These are phyloP conservation scores for Fusarium beomiforme DNA, from an alignment of 2,329 filamentous ascomycete genomes.

Conservation along the genomic window DNA sequence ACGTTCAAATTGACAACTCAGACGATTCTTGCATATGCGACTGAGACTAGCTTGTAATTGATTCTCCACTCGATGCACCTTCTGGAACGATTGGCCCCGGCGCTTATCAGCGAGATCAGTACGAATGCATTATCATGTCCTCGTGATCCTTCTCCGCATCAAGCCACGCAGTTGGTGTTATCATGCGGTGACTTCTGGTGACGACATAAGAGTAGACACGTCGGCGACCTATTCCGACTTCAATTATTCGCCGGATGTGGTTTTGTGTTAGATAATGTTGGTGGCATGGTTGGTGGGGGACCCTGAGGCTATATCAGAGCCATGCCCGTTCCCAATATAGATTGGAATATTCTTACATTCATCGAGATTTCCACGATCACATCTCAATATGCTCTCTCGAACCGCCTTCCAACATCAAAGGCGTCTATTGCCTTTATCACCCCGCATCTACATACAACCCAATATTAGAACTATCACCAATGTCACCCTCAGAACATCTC, in stretches of 20 bases:
- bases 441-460: not conserved
- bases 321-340: not conserved
- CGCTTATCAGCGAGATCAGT: constrained; percentile 10
- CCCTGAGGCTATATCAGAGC: not conserved
- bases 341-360: accelerated
- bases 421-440: not conserved
- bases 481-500: constrained; percentile 3
- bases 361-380: accelerated
- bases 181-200: not conserved
- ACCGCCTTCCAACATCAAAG: not conserved
- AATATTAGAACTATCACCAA: not conserved
- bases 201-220: constrained; percentile 6
- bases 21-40: not conserved
- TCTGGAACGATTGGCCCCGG: not conserved
- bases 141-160: constrained; percentile 25
- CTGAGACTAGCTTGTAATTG: constrained; percentile 5
- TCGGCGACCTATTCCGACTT: constrained; percentile 13
- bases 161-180: constrained; percentile 3
- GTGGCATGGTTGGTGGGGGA: not conserved
- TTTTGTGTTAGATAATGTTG: not conserved
- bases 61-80: not conserved
- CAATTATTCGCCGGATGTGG: not conserved
- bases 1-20: not conserved
- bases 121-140: constrained; percentile 17
- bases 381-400: constrained; percentile 16